Evolutionary conservation across 768 basidiomycete genomes (phyloP).

Genomic region (Boletellus ananas): DNA sequence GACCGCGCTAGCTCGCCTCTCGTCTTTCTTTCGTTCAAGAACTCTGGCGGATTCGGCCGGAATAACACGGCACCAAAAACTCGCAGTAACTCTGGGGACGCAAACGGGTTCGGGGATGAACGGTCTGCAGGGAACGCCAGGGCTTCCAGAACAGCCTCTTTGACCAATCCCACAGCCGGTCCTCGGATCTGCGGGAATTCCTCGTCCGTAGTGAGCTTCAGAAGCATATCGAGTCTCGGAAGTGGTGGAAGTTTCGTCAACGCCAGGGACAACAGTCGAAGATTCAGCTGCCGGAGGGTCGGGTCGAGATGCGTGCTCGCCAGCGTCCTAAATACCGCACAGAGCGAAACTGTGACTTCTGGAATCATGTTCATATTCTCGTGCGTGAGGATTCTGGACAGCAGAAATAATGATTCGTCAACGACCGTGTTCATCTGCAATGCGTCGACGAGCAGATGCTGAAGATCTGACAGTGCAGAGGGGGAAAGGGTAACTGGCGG

Average conservation of each 20-base stretch:
- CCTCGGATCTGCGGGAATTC: conserved; percentile 65
- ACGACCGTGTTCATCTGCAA: conserved; percentile 52
- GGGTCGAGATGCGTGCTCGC: conserved; percentile 63
- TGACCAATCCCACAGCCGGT: conserved; percentile 64
- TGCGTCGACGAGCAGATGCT: conserved; percentile 44
- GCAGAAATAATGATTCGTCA: conserved; percentile 58
- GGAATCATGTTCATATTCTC: conserved; percentile 30
- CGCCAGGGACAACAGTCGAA: conserved; percentile 55
- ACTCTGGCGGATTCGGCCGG: conserved; percentile 49
- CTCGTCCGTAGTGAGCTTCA: conserved; percentile 46
- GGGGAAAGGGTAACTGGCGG: conserved; percentile 13
- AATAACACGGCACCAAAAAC: conserved; percentile 60
- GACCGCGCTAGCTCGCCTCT: conserved; percentile 49
- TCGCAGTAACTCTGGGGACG: conserved; percentile 51
- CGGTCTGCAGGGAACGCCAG: conserved; percentile 28
- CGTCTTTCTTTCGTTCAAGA: conserved; percentile 38
- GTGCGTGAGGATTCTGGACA: conserved; percentile 34
- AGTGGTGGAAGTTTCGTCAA: conserved; percentile 45
- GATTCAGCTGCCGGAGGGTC: conserved; percentile 52
- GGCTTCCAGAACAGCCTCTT: conserved; percentile 59
- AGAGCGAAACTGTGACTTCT: conserved; percentile 47
- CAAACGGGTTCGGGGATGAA: conserved; percentile 41
- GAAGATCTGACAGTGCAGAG: conserved; percentile 24
- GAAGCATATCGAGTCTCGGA: conserved; percentile 51
- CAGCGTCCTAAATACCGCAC: conserved; percentile 48